Percentiles rank a stretch among this genome's conserved stretches.
Evolutionary conservation across 208 protist genomes (phyloP).

Genomic region (Acanthamoeba castellanii): DNA sequence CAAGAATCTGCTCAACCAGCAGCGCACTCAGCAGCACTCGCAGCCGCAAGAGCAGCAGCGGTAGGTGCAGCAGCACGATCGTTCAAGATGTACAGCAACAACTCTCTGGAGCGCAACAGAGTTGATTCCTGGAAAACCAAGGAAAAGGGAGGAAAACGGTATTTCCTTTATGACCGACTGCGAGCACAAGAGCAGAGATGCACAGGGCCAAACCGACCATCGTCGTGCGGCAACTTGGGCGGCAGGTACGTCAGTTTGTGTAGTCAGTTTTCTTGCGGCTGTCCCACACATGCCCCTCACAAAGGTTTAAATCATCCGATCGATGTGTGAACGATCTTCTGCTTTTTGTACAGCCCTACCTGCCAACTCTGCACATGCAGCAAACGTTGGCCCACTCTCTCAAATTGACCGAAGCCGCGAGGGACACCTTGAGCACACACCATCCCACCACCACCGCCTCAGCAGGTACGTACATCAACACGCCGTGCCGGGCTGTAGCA

Average conservation of each 20-base stretch:
- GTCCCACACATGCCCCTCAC: background rate
- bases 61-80: too few species aligned
- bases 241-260: background rate
- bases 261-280: background rate
- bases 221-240: background rate
- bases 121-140: background rate
- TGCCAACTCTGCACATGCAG: background rate
- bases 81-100: too few species aligned
- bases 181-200: too few species aligned
- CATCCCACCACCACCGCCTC: background rate
- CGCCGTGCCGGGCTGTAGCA: too few species aligned
- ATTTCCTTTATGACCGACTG: background rate
- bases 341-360: background rate
- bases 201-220: background rate
- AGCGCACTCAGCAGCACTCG: background rate
- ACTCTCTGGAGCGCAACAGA: too few species aligned
- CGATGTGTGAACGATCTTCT: background rate
- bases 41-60: too few species aligned
- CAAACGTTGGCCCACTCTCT: background rate
- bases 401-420: background rate
- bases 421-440: too few species aligned
- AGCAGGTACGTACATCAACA: background rate
- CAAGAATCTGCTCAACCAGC: constrained; percentile 11
- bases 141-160: background rate
- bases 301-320: background rate